phyloP scores from a whole-genome alignment of 2,329 filamentous ascomycete genomes.

The Alternaria atra region DNA sequence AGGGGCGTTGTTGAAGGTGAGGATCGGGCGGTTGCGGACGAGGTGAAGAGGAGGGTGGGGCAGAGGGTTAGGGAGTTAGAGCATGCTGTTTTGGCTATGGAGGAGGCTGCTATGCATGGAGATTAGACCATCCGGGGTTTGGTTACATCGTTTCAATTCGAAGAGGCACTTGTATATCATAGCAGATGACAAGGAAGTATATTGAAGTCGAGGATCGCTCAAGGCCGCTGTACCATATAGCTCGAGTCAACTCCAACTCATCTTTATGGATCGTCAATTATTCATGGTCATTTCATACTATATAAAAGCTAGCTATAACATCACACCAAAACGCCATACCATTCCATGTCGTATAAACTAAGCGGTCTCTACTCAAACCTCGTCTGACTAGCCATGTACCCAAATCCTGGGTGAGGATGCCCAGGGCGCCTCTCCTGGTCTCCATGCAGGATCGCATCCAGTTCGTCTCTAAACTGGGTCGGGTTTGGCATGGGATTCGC shows the following conservation, averaged over 20 bases:
- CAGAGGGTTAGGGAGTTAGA: slow-evolving; percentile 64
- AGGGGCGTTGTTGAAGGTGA: slow-evolving; percentile 52
- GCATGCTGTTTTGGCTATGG: slow-evolving; percentile 60
- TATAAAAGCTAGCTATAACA: background rate
- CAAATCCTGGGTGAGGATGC: slow-evolving; percentile 9
- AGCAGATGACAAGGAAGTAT: background rate
- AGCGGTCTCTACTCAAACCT: background rate
- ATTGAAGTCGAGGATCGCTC: background rate
- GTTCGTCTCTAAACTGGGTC: slow-evolving; percentile 30
- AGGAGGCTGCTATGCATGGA: slow-evolving; percentile 60
- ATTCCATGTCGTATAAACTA: background rate
- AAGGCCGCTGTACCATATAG: background rate
- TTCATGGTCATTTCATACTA: background rate
- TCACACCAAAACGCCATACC: background rate
- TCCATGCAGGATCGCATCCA: slow-evolving; percentile 35
- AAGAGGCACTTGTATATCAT: background rate
- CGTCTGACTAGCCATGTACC: slow-evolving; percentile 7
- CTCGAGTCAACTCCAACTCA: slow-evolving; percentile 1
- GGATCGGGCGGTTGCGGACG: slow-evolving; percentile 56
- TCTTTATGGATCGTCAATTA: background rate
- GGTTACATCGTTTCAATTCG: background rate
- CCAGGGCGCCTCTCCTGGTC: slow-evolving; percentile 9
- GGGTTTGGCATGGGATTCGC: background rate
- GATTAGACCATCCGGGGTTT: slow-evolving; percentile 45
- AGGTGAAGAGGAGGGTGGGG: slow-evolving; percentile 62